A percentile compares a stretch with the other conserved stretches of the same genome.
phyloP scores from a whole-genome alignment of 1,139 yeast species.

The Magnusiomyces tetraspermus region DNA sequence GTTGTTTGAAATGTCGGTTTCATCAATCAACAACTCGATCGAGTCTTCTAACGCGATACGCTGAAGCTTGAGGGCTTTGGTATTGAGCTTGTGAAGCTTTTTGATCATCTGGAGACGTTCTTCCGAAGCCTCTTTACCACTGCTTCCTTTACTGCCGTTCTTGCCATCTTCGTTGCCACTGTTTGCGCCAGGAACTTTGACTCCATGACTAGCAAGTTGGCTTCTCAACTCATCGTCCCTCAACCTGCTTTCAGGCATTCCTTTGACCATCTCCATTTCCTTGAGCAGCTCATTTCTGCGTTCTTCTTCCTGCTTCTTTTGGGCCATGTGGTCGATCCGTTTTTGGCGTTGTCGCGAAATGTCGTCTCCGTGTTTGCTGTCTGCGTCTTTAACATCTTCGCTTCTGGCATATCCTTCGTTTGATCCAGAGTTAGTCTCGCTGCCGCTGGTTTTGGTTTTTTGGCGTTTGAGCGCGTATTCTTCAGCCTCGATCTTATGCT shows the following conservation, averaged over 20 bases:
- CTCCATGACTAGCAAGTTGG: too few relatives aligned
- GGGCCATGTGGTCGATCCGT: neutral
- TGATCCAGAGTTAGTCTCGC: too few relatives aligned
- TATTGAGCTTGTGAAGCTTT: constrained; percentile 20
- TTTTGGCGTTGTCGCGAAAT: constrained; percentile 8
- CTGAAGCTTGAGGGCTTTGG: constrained; percentile 21
- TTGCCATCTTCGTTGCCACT: too few relatives aligned
- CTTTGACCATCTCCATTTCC: constrained; percentile 13
- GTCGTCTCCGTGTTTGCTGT: constrained; percentile 19
- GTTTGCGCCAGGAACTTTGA: too few relatives aligned
- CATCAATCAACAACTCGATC: constrained; percentile 21
- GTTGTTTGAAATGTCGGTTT: constrained; percentile 34
- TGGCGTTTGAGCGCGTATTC: too few relatives aligned
- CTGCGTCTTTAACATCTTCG: too few relatives aligned
- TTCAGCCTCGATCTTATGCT: constrained; percentile 22
- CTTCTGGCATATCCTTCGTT: too few relatives aligned
- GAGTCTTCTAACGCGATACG: constrained; percentile 15
- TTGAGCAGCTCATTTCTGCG: constrained; percentile 13
- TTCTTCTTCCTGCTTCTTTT: constrained; percentile 15
- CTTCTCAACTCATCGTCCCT: constrained; percentile 44
- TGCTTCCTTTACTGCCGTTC: constrained; percentile 20
- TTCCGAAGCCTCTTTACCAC: constrained; percentile 37
- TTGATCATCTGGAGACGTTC: constrained; percentile 18
- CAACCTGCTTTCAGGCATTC: constrained; percentile 14
- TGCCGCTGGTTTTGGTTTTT: too few relatives aligned